Evolutionary conservation across 1,139 yeast genomes (phyloP).

Genomic region (Arxiozyma heterogenica): DNA sequence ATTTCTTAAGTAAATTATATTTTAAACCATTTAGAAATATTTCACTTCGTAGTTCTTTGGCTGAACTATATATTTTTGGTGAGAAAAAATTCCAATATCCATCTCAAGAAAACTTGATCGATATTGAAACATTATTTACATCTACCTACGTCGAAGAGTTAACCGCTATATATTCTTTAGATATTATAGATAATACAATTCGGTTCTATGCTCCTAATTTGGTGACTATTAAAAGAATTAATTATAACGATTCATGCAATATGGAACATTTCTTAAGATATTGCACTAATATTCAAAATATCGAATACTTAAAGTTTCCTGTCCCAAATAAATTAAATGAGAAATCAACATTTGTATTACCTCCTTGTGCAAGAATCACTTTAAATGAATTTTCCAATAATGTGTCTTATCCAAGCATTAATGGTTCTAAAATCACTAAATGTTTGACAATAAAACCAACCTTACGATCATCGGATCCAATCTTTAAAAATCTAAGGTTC

Average conservation of each 20-base stretch:
- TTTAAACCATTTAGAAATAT: conserved; percentile 17
- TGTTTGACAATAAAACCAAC: conserved; percentile 14
- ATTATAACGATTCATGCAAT: conserved; percentile 3
- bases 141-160: conserved; percentile 18
- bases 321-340: conserved; percentile 5
- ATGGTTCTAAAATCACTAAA: conserved; percentile 15
- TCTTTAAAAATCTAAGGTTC: conserved; percentile 14
- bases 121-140: conserved; percentile 20
- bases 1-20: conserved; percentile 23
- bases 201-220: conserved; percentile 14
- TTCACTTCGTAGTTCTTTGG: conserved; percentile 8
- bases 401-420: conserved; percentile 13
- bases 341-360: conserved; percentile 8
- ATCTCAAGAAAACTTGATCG: conserved; percentile 14
- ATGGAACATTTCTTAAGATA: conserved; percentile 10
- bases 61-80: conserved; percentile 24
- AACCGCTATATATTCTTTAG: conserved; percentile 16
- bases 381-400: conserved; percentile 16
- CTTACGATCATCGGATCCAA: conserved; percentile 14
- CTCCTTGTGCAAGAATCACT: conserved; percentile 17
- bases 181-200: conserved; percentile 11
- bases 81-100: not conserved
- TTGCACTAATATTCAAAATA: conserved; percentile 14
- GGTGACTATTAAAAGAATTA: conserved; percentile 14
- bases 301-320: conserved; percentile 21